Evolutionary conservation across 495 filamentous ascomycete genomes (phyloP).

Genomic region (Aspergillus affinis): DNA sequence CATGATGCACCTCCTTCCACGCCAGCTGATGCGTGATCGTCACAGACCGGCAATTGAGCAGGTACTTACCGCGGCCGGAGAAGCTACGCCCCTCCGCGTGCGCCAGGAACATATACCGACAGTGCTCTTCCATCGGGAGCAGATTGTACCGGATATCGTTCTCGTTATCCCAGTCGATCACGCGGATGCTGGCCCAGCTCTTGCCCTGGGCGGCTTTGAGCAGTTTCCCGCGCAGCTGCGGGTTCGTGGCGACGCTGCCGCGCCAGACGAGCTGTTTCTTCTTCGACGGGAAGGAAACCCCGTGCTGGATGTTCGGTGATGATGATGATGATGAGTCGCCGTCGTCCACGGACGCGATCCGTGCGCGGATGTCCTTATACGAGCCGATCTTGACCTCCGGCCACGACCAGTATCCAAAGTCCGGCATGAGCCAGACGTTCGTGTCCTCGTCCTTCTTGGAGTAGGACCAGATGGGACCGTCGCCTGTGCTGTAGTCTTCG

Average conservation of each 20-base stretch:
- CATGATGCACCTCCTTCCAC: conserved; percentile 45
- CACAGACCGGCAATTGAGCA: conserved; percentile 60
- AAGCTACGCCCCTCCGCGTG: conserved; percentile 59
- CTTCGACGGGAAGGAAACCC: conserved; percentile 48
- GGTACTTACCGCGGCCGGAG: conserved; percentile 59
- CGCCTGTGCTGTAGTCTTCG: conserved; percentile 43
- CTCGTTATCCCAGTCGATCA: conserved; percentile 48
- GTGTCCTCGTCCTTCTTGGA: conserved; percentile 46
- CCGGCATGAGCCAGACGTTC: conserved; percentile 69
- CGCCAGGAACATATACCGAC: conserved; percentile 57
- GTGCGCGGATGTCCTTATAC: conserved; percentile 50
- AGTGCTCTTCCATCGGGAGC: conserved; percentile 56
- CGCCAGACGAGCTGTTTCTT: conserved; percentile 69
- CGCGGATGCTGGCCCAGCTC: conserved; percentile 52
- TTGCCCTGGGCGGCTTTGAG: conserved; percentile 43
- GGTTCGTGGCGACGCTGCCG: conserved; percentile 47
- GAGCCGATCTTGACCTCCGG: conserved; percentile 59
- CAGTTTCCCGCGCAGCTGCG: conserved; percentile 43
- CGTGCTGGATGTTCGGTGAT: conserved; percentile 15
- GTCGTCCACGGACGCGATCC: conserved; percentile 39
- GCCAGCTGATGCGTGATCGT: conserved; percentile 46
- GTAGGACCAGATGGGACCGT: conserved; percentile 52
- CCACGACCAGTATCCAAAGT: conserved; percentile 80
- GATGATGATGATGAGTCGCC: conserved; percentile 18
- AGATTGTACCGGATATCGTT: conserved; percentile 38